Base-by-base conservation (phyloP, 176 grass and related monocot genomes). In the Oryza glumipatula region DNA sequence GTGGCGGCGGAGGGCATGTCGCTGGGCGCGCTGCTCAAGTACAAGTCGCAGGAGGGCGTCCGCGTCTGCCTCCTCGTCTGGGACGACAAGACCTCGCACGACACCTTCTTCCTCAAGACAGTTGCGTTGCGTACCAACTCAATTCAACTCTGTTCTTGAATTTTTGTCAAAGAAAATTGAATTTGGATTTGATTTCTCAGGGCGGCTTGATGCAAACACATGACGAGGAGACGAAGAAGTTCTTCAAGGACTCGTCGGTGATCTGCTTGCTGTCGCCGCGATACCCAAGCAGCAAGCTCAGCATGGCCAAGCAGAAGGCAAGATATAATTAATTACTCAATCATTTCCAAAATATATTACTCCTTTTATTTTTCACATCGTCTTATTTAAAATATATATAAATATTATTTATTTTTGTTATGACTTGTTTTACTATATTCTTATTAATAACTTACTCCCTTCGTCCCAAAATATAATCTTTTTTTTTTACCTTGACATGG, bases 41-140 rank as follows among this genome's bases (percentile, higher is more conserved):
- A 91, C 86, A 98, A 98, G 82, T 91, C 95, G 0, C 68, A 88
- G 84, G 92, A 98, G 80, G 92, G 95, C 13, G 92, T 98, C 16
- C 87, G 88, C 4, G 85, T 98, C 24, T 93, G 89, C 45, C 72
- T 98, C 52, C 91, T 98, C 68, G 84, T 98, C 43, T 98, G 92
- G 85, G 95, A 95, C 73, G 90, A 95, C 49, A 86, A 46, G 76
- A 93, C 92, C 1, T 93, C 90, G 1, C 88, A 85, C 69, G 67
- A 88, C 60, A 89, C 0, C 30, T 36, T 76, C 26, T 76, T 94
- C 69, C 0, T 81, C 6, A 75, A 6, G 6, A 85, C 51, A 52
- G 26, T 26, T 26, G 26, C 26, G 92, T 77, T 77, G 67, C 65
- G 52, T 26, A 22, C 4, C 58, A 60, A 7, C 3, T 21, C 6